phyloP scores from a whole-genome alignment of 176 grass and related monocot genomes.

The Secale cereale region DNA sequence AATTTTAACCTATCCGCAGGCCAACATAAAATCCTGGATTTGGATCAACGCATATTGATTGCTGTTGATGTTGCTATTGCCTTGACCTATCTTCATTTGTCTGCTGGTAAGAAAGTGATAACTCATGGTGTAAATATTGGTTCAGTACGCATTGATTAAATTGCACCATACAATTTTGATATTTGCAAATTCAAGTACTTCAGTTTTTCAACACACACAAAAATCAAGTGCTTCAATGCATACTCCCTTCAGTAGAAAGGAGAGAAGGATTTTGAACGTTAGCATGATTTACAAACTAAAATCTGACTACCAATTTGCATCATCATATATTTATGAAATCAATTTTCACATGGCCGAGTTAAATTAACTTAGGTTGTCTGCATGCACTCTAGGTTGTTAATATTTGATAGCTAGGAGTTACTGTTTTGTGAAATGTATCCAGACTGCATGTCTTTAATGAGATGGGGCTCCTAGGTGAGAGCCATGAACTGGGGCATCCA shows the following conservation, averaged over 20 bases:
- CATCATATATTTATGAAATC: not conserved
- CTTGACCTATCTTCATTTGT: conserved; percentile 74
- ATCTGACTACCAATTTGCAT: not conserved
- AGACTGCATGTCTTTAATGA: not conserved
- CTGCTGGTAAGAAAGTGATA: conserved; percentile 41
- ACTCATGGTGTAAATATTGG: not conserved
- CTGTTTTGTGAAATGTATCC: not conserved
- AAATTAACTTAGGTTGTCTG: not conserved
- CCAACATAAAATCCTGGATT: conserved; percentile 44
- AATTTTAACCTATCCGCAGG: conserved; percentile 36
- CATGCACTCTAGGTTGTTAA: not conserved
- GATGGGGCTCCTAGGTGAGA: not conserved
- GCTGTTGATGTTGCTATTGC: conserved; percentile 79
- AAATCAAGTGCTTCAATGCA: not conserved
- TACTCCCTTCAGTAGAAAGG: not conserved
- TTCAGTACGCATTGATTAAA: not conserved
- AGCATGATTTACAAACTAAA: not conserved
- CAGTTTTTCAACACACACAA: not conserved
- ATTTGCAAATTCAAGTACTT: not conserved
- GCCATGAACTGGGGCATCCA: not conserved
- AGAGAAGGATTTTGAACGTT: not conserved
- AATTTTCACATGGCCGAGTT: not conserved
- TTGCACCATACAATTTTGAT: not conserved
- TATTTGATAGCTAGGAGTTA: not conserved
- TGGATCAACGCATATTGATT: conserved; percentile 58